A percentile compares a stretch with the other conserved stretches of the same genome.
Conservation (phyloP, 129 eudicot genomes). For the Oenanthe sinensis region DNA sequence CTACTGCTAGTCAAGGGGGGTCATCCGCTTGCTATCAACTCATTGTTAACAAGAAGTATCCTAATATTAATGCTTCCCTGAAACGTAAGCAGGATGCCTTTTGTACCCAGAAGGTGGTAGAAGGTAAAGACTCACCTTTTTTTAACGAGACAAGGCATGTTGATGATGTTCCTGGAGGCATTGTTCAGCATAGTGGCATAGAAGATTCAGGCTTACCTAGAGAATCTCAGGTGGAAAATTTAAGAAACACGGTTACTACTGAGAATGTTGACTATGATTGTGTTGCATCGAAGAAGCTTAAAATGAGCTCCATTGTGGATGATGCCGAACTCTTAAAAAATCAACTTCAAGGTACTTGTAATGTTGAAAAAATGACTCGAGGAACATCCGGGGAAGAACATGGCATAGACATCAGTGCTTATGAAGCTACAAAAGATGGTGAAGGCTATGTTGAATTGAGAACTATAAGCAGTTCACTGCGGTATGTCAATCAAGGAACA, state of each 20-base stretch:
- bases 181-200: constrained; percentile 5
- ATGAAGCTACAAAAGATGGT: constrained; percentile 5
- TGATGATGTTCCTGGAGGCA: neutral
- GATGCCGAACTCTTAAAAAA: constrained; percentile 7
- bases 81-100: constrained; percentile 27
- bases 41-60: neutral
- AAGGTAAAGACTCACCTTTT: constrained; percentile 8
- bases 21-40: neutral
- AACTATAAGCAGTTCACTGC: neutral
- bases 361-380: constrained; percentile 13
- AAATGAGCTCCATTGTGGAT: constrained; percentile 10
- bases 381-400: neutral
- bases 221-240: constrained; percentile 13
- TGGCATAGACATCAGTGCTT: neutral
- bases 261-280: constrained; percentile 11
- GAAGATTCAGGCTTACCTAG: constrained; percentile 17
- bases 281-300: constrained; percentile 16
- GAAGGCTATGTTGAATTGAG: constrained; percentile 12
- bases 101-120: constrained; percentile 4
- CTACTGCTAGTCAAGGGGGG: constrained; percentile 11
- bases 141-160: neutral
- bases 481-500: neutral
- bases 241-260: constrained; percentile 5
- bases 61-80: constrained; percentile 17
- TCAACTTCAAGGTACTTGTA: constrained; percentile 16